A percentile compares a stretch with the other conserved stretches of the same genome.
Evolutionary conservation across 1,284 basidiomycete species (phyloP).

Genomic region (Trametes versicolor): DNA sequence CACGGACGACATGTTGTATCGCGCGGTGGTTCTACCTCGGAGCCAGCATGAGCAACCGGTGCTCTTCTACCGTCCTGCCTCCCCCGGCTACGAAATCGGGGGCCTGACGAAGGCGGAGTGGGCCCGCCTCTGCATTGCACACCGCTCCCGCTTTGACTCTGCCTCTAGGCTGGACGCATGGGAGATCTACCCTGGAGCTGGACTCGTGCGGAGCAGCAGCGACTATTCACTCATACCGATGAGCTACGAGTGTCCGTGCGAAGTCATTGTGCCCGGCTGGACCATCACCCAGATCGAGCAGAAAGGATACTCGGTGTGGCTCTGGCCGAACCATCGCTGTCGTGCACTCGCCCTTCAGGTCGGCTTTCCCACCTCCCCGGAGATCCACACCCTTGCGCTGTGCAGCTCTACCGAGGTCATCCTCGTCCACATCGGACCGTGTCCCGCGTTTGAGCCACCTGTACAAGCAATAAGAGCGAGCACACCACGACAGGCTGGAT

Average conservation of each 20-base stretch:
- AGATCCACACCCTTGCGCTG: slow-evolving; percentile 8
- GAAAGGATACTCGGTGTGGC: slow-evolving; percentile 10
- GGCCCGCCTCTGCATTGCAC: slow-evolving; percentile 1
- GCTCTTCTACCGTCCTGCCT: background rate
- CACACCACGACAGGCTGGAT: background rate
- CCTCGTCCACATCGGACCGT: slow-evolving; percentile 8
- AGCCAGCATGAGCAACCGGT: slow-evolving; percentile 2
- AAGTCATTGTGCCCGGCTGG: slow-evolving; percentile 10
- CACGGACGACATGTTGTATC: slow-evolving; percentile 4
- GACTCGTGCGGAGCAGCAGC: slow-evolving; percentile 7
- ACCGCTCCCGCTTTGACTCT: background rate
- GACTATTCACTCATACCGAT: background rate
- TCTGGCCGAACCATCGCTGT: background rate
- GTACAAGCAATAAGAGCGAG: background rate
- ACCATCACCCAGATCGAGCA: background rate
- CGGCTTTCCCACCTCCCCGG: slow-evolving; percentile 4
- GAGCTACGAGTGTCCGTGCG: slow-evolving; percentile 9
- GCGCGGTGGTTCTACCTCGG: slow-evolving; percentile 6
- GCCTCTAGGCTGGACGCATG: background rate
- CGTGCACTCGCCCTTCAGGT: background rate
- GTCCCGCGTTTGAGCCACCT: background rate
- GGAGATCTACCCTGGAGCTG: background rate
- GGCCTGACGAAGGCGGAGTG: background rate
- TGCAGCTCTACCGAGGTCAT: slow-evolving; percentile 1
- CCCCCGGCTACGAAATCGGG: background rate